Evolutionary conservation across 73 alveolate species (phyloP).

Genomic region (Paraurostyla sp.): DNA sequence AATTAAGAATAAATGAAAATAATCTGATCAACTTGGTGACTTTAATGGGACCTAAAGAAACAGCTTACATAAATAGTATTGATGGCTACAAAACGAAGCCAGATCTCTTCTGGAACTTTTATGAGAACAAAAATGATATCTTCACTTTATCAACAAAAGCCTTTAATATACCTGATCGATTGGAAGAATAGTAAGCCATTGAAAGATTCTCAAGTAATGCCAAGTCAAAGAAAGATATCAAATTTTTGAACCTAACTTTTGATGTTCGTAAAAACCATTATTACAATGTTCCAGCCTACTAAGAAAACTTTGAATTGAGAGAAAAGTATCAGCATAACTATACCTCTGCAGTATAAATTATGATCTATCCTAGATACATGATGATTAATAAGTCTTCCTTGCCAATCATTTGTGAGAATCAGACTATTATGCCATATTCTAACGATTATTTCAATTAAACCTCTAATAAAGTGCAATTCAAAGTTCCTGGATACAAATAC

Average conservation of each 20-base stretch:
- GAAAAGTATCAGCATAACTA: not conserved
- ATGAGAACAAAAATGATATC: not conserved
- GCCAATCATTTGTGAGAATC: not conserved
- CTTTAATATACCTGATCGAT: not conserved
- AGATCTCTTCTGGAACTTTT: conserved; percentile 26
- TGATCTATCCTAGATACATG: conserved; percentile 42
- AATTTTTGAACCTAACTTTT: not conserved
- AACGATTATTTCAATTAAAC: not conserved
- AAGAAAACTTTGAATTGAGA: conserved; percentile 68
- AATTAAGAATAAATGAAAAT: not conserved
- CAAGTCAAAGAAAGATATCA: not conserved
- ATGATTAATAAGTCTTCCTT: conserved; percentile 11
- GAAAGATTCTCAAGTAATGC: not conserved
- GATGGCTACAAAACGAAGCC: not conserved
- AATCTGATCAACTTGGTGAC: not conserved
- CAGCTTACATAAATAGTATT: conserved; percentile 40
- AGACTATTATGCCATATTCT: not conserved
- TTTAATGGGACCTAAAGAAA: conserved; percentile 23
- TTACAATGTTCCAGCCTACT: not conserved
- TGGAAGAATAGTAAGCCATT: not conserved
- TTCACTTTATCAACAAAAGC: not conserved
- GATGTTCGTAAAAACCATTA: conserved; percentile 21
- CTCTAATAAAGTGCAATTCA: not conserved
- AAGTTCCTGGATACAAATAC: conserved; percentile 36
- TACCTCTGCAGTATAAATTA: conserved; percentile 13